Base-by-base conservation (phyloP, 768 basidiomycete species). In the Podaxis pistillaris region DNA sequence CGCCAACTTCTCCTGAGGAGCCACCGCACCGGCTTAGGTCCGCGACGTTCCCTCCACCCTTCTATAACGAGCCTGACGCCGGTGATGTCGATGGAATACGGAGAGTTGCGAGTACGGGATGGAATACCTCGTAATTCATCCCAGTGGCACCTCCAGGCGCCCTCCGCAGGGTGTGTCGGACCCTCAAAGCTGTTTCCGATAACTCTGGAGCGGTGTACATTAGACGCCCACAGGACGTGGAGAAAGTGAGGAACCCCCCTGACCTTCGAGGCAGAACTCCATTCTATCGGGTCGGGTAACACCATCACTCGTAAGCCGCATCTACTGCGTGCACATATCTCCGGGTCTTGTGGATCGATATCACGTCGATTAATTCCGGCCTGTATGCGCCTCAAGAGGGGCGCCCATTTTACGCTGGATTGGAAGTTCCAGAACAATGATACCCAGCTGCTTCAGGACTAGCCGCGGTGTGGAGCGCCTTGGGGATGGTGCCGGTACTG, bases 1-100 rank as follows among this genome's bases (percentile, higher is more conserved):
- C 52, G 74, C 73, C 54, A 67, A 61, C 62, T 74, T 68, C 57
- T 77, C 78, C 68, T 79, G 76, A 50, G 71, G 78, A 68, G 69
- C 73, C 70, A 70, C 59, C 63, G 71, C 71, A 49, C 74, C 68
- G 68, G 83, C 19, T 47, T 46, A 36, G 38, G 53, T 24, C 36
- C 30, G 17, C 36, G 49, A 58, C 26, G 17, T 33, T 37, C 17
- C 33, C 49, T 51, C 33, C 33, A 9, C 8, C 22, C 30, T 59
- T 59, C 58, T 49, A 41, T 26, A 44, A 19, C 13, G 36, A 46
- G 41, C 3, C 40, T n/a, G 4, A 81, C 72, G 46, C 78, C 74
- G 22, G 82, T 38, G 36, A 37, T 51, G 13, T 24, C 49, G 22
- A 12, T 28, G 22, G 9, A 26, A 26, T 50, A 26, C 28, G 46